These are phyloP conservation scores for Guillardia theta DNA, from an alignment of 78 protist genomes.

Conservation along the genomic window DNA sequence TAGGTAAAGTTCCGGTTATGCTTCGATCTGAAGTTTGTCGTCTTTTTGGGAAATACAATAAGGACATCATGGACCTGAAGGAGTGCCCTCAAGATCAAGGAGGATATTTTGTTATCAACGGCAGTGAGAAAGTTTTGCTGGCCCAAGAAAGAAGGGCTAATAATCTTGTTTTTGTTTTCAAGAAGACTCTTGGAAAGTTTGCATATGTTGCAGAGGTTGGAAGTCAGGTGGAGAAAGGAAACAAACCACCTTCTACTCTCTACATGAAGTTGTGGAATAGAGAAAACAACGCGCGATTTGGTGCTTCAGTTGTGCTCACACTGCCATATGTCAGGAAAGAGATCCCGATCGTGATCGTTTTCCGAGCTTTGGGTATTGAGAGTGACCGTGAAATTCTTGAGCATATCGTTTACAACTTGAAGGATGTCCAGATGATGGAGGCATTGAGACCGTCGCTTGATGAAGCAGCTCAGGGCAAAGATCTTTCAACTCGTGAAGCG, in stretches of 20 bases:
- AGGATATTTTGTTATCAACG: constrained; percentile 99
- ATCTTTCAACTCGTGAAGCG: constrained; percentile 68
- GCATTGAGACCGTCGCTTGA: constrained; percentile 92
- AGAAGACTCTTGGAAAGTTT: not conserved
- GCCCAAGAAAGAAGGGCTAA: constrained; percentile 90
- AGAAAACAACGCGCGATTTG: not conserved
- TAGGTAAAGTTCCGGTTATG: constrained; percentile 93
- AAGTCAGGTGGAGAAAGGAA: constrained; percentile 71
- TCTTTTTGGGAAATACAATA: constrained; percentile 45
- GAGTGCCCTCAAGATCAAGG: constrained; percentile 99
- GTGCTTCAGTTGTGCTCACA: constrained; percentile 3
- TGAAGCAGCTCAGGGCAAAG: constrained; percentile 71
- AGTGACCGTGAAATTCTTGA: constrained; percentile 89
- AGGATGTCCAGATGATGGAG: constrained; percentile 66
- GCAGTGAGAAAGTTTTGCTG: constrained; percentile 96
- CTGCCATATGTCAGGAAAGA: constrained; percentile 83
- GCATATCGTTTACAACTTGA: constrained; percentile 87
- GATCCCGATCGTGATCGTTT: constrained; percentile 89
- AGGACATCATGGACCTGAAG: constrained; percentile 72
- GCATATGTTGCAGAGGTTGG: constrained; percentile 84
- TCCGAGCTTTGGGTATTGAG: constrained; percentile 93
- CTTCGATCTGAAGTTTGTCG: constrained; percentile 90
- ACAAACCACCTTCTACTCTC: constrained; percentile 47
- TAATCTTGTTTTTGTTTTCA: constrained; percentile 93
- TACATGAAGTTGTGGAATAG: not conserved